Percentiles rank a stretch among this genome's conserved stretches.
Evolutionary conservation across 371 early-diverging fungal species (phyloP).

Genomic region (Mortierella sp.): DNA sequence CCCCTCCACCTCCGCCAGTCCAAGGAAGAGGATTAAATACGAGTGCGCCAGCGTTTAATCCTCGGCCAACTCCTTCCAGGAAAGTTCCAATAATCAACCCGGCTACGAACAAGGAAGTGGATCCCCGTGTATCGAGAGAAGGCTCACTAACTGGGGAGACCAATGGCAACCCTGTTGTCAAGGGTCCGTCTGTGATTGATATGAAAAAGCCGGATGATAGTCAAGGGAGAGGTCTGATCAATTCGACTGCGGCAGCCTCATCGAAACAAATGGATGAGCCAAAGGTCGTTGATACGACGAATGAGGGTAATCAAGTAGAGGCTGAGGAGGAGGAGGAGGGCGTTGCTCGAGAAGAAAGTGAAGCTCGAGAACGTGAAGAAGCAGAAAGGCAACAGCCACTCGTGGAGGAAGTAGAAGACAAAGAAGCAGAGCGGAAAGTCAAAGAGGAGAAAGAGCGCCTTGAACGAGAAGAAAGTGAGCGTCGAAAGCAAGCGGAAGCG

Average conservation of each 20-base stretch:
- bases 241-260: constrained; percentile 53
- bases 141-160: constrained; percentile 20
- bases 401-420: constrained; percentile 58
- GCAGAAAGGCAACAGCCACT: constrained; percentile 50
- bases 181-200: constrained; percentile 42
- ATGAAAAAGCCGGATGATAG: constrained; percentile 52
- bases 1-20: neutral
- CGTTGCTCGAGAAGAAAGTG: no score
- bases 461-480: constrained; percentile 55
- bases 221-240: constrained; percentile 70
- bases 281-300: no score
- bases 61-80: constrained; percentile 52
- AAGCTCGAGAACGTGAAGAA: constrained; percentile 5
- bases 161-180: constrained; percentile 32
- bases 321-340: no score
- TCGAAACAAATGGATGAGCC: no score
- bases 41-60: constrained; percentile 54
- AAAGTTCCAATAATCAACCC: constrained; percentile 82
- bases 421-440: constrained; percentile 61
- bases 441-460: constrained; percentile 59
- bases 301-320: no score
- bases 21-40: constrained; percentile 28
- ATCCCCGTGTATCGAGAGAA: constrained; percentile 41
- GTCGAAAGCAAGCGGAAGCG: constrained; percentile 48
- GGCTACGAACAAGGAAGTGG: constrained; percentile 73